Evolutionary conservation across 768 basidiomycete species (phyloP).

Genomic region (Lactarius hatsudake): DNA sequence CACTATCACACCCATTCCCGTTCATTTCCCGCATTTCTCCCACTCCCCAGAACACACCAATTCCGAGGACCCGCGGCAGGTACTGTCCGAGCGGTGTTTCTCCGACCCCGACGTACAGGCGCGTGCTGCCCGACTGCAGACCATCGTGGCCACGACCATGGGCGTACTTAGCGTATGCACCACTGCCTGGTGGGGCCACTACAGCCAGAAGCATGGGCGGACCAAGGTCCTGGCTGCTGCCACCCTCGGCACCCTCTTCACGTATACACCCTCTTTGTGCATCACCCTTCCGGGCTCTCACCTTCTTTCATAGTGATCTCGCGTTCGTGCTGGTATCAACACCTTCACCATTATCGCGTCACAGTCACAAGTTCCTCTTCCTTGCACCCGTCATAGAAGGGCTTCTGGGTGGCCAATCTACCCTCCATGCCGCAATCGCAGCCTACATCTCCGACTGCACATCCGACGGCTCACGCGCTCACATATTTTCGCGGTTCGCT

Average conservation of each 20-base stretch:
- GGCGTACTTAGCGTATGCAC: conserved; percentile 77
- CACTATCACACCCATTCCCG: neutral
- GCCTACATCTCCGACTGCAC: conserved; percentile 78
- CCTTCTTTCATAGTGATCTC: conserved; percentile 54
- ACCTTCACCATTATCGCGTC: conserved; percentile 53
- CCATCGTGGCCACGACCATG: conserved; percentile 72
- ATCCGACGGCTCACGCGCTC: conserved; percentile 74
- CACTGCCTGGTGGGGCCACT: conserved; percentile 84
- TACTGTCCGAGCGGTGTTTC: conserved; percentile 41
- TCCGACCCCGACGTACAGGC: conserved; percentile 60
- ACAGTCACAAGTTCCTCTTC: conserved; percentile 73
- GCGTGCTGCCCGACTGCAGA: conserved; percentile 70
- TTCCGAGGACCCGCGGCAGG: conserved; percentile 40
- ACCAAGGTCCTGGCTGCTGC: conserved; percentile 68
- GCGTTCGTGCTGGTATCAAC: conserved; percentile 78
- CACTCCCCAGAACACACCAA: conserved; percentile 31
- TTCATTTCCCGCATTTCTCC: conserved; percentile 19
- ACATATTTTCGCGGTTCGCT: conserved; percentile 55
- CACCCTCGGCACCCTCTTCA: conserved; percentile 65
- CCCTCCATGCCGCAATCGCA: conserved; percentile 56
- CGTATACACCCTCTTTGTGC: conserved; percentile 54
- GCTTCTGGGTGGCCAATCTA: conserved; percentile 75
- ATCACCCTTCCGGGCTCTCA: conserved; percentile 17
- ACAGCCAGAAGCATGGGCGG: conserved; percentile 73
- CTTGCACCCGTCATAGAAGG: conserved; percentile 80